Conservation (phyloP, 2,329 filamentous ascomycete genomes). For the Claviceps fusiformis region DNA sequence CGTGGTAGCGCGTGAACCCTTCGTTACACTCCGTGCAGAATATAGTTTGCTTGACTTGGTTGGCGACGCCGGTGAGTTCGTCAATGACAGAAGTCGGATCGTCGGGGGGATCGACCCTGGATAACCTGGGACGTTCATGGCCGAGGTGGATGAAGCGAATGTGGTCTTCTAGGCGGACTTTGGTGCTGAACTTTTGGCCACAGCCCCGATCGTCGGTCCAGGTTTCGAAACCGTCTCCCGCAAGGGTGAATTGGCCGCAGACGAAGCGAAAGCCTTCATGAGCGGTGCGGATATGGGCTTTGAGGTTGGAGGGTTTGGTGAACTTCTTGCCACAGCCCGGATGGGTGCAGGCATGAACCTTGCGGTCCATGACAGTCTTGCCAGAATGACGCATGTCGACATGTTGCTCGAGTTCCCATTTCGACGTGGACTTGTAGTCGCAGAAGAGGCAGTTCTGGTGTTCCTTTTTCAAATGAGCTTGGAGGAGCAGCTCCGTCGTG, state of each 20-base stretch:
- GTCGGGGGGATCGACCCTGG: conserved; percentile 6
- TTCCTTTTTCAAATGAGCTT: conserved; percentile 56
- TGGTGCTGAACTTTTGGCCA: conserved; percentile 61
- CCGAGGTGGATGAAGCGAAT: conserved; percentile 67
- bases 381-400: conserved; percentile 64
- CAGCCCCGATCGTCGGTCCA: conserved; percentile 62
- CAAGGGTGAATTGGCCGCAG: conserved; percentile 59
- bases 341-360: conserved; percentile 52
- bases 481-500: conserved; percentile 55
- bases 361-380: conserved; percentile 46
- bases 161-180: conserved; percentile 70
- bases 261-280: conserved; percentile 67
- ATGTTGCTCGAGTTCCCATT: conserved; percentile 59
- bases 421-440: conserved; percentile 50
- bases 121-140: conserved; percentile 28
- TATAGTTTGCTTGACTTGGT: conserved; percentile 28
- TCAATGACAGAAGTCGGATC: conserved; percentile 23
- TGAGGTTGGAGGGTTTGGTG: conserved; percentile 71
- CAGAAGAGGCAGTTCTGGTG: conserved; percentile 72
- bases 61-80: conserved; percentile 27
- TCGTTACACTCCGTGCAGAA: conserved; percentile 31
- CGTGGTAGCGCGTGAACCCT: conserved; percentile 36
- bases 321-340: conserved; percentile 62
- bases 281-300: conserved; percentile 61
- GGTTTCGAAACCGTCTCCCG: conserved; percentile 37